Conservation (phyloP, 352 stramenopile genomes). For the Globisporangium paddicum region DNA sequence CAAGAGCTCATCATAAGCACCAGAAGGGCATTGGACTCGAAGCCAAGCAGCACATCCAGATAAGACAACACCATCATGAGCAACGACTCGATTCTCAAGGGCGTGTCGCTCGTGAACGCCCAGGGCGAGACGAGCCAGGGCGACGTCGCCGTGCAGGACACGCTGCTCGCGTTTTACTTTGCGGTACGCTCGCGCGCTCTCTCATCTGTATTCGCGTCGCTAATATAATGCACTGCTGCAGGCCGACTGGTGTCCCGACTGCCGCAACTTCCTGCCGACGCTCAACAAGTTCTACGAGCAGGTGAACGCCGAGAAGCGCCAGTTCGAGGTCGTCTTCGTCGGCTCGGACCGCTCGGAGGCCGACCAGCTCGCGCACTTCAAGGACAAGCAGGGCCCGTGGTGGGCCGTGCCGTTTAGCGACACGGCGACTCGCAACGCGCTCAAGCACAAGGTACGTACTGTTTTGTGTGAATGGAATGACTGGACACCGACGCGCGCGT, state of each 20-base stretch:
- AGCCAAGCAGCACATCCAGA: neutral
- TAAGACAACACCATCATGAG: constrained; percentile 3
- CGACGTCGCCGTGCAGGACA: constrained; percentile 39
- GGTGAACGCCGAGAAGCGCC: constrained; percentile 29
- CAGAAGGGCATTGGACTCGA: neutral
- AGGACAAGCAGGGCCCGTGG: constrained; percentile 66
- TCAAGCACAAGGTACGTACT: constrained; percentile 82
- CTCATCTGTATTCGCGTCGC: no score
- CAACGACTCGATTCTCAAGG: constrained; percentile 36
- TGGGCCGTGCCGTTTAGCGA: constrained; percentile 67
- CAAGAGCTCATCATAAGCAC: neutral
- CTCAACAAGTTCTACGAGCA: constrained; percentile 73
- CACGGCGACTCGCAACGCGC: constrained; percentile 40
- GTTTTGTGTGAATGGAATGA: no score
- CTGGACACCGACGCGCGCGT: no score
- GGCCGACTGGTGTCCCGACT: constrained; percentile 84
- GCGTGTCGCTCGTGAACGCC: constrained; percentile 54
- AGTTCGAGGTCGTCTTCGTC: constrained; percentile 77
- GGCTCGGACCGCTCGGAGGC: constrained; percentile 55
- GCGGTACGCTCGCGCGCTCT: constrained; percentile 24
- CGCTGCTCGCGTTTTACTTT: constrained; percentile 76
- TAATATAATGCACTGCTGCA: constrained; percentile 23
- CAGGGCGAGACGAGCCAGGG: constrained; percentile 41
- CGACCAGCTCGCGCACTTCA: constrained; percentile 61
- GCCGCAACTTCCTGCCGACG: constrained; percentile 65